phyloP scores from a whole-genome alignment of 1,284 basidiomycete species.

The Ustilago trichophora region DNA sequence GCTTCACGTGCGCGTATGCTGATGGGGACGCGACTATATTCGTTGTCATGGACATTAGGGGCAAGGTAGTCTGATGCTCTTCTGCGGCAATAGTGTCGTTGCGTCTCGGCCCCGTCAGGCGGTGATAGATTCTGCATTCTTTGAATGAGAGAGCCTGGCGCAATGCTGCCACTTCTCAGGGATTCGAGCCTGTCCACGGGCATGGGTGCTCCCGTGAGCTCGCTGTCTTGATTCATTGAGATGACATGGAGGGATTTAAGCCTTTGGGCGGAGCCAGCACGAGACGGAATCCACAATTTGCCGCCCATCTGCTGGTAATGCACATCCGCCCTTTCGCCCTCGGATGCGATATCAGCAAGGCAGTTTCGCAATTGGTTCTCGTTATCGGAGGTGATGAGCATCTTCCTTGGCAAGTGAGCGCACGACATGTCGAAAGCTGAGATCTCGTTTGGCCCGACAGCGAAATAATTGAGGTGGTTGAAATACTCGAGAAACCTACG shows the following conservation, averaged over 20 bases:
- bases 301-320: too few relatives aligned
- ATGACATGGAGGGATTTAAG: slow-evolving; percentile 15
- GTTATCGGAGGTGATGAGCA: slow-evolving; percentile 11
- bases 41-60: too few relatives aligned
- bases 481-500: not conserved
- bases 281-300: slow-evolving; percentile 7
- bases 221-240: slow-evolving; percentile 18
- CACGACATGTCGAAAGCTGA: not conserved
- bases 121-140: not conserved
- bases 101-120: too few relatives aligned
- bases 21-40: slow-evolving; percentile 1
- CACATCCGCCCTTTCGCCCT: too few relatives aligned
- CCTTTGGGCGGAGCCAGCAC: not conserved
- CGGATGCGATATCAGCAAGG: not conserved
- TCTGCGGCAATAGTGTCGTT: too few relatives aligned
- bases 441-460: slow-evolving; percentile 3
- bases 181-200: slow-evolving; percentile 26
- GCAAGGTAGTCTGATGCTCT: too few relatives aligned
- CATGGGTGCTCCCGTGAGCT: slow-evolving; percentile 41
- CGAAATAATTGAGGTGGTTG: slow-evolving; percentile 25
- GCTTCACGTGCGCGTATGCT: not conserved
- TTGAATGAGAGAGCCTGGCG: not conserved
- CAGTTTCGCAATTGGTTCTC: not conserved
- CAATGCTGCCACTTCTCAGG: slow-evolving; percentile 35
- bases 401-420: not conserved